Conservation (phyloP, 2,329 filamentous ascomycete species). For the Aureobasidium namibiae region DNA sequence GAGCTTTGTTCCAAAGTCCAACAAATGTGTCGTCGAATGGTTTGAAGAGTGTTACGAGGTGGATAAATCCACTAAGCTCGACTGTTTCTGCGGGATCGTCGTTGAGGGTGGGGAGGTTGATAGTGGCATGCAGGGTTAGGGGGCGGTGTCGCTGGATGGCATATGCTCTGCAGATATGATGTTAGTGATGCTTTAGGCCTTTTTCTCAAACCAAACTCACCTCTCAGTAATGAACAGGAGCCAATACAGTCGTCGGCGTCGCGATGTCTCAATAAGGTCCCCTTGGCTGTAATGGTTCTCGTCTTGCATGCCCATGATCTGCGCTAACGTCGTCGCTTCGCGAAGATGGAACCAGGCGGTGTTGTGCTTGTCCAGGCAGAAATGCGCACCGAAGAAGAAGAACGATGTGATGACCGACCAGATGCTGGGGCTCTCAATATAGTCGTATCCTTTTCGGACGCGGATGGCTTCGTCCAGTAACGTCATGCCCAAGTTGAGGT, state of each 20-base stretch:
- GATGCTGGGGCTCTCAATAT: slow-evolving; percentile 47
- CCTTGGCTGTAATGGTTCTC: slow-evolving; percentile 46
- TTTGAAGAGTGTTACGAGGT: slow-evolving; percentile 53
- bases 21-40: slow-evolving; percentile 58
- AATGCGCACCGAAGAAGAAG: slow-evolving; percentile 53
- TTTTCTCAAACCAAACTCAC: slow-evolving; percentile 24
- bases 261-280: slow-evolving; percentile 44
- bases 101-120: slow-evolving; percentile 43
- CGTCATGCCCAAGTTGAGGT: slow-evolving; percentile 41
- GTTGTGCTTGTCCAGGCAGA: slow-evolving; percentile 53
- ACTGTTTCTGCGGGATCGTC: slow-evolving; percentile 46
- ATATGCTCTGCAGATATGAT: slow-evolving; percentile 44
- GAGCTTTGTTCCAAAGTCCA: slow-evolving; percentile 55
- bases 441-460: slow-evolving; percentile 49
- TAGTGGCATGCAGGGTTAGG: slow-evolving; percentile 53
- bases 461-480: slow-evolving; percentile 52
- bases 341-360: slow-evolving; percentile 56
- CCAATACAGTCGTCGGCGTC: slow-evolving; percentile 53
- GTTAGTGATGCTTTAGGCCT: not conserved
- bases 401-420: slow-evolving; percentile 54
- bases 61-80: slow-evolving; percentile 50
- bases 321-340: slow-evolving; percentile 53
- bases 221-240: slow-evolving; percentile 55
- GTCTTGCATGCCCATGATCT: slow-evolving; percentile 51
- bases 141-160: slow-evolving; percentile 57